These are phyloP conservation scores for Alternaria triticimaculans DNA, from an alignment of 2,329 filamentous ascomycete genomes.

Conservation along the genomic window DNA sequence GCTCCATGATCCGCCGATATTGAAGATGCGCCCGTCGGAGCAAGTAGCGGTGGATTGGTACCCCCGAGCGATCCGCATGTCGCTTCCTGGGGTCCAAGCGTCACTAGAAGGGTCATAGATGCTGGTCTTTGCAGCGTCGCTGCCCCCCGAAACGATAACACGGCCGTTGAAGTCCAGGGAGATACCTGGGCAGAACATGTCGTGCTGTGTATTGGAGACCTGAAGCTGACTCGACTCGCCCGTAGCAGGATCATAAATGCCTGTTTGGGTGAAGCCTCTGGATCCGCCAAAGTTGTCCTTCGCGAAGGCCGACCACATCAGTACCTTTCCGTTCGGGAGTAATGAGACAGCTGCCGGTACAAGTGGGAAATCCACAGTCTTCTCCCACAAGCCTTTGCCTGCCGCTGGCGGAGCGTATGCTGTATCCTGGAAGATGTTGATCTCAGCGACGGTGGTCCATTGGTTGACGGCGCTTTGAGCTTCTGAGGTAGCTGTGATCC, in stretches of 20 bases:
- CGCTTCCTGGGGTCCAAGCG: slow-evolving; percentile 55
- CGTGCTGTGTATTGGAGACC: slow-evolving; percentile 55
- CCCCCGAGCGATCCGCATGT: slow-evolving; percentile 66
- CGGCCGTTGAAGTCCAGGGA: slow-evolving; percentile 56
- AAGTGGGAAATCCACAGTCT: slow-evolving; percentile 38
- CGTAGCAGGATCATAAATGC: slow-evolving; percentile 39
- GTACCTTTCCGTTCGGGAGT: slow-evolving; percentile 32
- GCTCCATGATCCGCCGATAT: slow-evolving; percentile 65
- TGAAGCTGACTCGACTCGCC: slow-evolving; percentile 27
- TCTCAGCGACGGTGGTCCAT: slow-evolving; percentile 31
- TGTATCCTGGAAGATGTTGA: slow-evolving; percentile 35
- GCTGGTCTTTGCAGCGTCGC: slow-evolving; percentile 57
- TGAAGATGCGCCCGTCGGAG: slow-evolving; percentile 63
- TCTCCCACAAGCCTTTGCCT: slow-evolving; percentile 32
- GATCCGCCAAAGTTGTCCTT: slow-evolving; percentile 27
- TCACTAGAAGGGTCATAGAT: slow-evolving; percentile 50
- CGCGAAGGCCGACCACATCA: slow-evolving; percentile 31
- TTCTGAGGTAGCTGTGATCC: slow-evolving; percentile 32
- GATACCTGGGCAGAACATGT: slow-evolving; percentile 66
- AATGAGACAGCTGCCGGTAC: slow-evolving; percentile 34
- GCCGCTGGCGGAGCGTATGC: slow-evolving; percentile 21
- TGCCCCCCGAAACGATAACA: slow-evolving; percentile 63
- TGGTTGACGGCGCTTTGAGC: slow-evolving; percentile 26
- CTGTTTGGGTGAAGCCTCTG: slow-evolving; percentile 39
- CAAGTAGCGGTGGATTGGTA: slow-evolving; percentile 61